Percentiles rank a stretch among this genome's conserved stretches.
phyloP scores from a whole-genome alignment of 139 green algal genomes.

The Tetraselmis chui region DNA sequence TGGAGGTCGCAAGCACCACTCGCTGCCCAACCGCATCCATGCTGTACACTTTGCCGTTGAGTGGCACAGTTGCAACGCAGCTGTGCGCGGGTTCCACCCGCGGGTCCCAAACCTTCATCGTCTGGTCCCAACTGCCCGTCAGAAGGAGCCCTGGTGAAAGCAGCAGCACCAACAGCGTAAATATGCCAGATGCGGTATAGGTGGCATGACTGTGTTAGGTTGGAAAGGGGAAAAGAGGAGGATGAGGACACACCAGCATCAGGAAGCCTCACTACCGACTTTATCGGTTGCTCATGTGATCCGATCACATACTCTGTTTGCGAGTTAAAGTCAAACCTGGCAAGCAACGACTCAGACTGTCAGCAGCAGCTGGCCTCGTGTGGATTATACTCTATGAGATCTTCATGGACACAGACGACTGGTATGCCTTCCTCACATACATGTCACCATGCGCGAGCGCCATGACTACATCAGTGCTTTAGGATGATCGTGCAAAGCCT shows the following conservation, averaged over 20 bases:
- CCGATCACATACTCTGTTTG: constrained; percentile 30
- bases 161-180: not conserved
- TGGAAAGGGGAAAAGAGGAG: not conserved
- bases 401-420: not conserved
- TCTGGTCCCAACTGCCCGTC: constrained; percentile 65
- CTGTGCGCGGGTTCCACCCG: constrained; percentile 22
- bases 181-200: too few species aligned
- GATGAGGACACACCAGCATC: not conserved
- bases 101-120: constrained; percentile 68
- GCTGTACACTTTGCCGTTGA: constrained; percentile 72
- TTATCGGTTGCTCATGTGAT: constrained; percentile 32
- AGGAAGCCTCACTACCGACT: constrained; percentile 44
- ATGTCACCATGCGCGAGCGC: not conserved
- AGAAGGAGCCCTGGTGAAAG: constrained; percentile 50
- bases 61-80: constrained; percentile 25
- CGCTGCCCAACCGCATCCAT: constrained; percentile 35
- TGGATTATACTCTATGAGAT: too few species aligned
- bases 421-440: not conserved
- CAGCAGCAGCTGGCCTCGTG: not conserved
- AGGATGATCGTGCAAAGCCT: not conserved
- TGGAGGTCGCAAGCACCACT: constrained; percentile 71
- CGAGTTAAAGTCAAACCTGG: constrained; percentile 48
- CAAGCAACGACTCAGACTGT: not conserved
- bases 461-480: not conserved
- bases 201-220: not conserved